Evolutionary conservation across 495 filamentous ascomycete genomes (phyloP).

Genomic region (Penicillium subrubescens): DNA sequence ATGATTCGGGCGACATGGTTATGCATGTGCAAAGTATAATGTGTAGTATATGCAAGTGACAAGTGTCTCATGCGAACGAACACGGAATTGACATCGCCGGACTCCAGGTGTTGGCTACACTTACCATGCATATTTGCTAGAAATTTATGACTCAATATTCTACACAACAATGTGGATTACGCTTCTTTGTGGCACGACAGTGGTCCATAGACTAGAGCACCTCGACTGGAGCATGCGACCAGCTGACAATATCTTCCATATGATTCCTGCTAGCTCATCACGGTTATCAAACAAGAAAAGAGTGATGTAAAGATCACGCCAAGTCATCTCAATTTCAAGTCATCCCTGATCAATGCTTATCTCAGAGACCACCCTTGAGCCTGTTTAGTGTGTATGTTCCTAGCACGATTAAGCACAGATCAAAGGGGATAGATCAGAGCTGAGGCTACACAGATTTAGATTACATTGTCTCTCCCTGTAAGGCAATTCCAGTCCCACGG

Average conservation of each 20-base stretch:
- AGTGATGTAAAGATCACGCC: background rate
- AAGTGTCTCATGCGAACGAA: background rate
- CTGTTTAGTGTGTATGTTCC: too few species aligned
- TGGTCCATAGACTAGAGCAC: background rate
- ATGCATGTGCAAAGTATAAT: background rate
- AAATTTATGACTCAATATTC: too few species aligned
- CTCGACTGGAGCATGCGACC: background rate
- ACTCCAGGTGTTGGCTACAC: background rate
- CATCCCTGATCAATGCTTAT: background rate
- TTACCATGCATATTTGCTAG: too few species aligned
- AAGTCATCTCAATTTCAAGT: background rate
- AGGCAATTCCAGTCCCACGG: background rate
- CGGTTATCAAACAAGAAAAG: background rate
- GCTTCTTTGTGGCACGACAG: constrained; percentile 1
- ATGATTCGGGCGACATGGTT: background rate
- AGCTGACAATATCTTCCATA: background rate
- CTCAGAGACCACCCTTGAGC: background rate
- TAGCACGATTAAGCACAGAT: background rate
- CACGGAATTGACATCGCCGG: background rate
- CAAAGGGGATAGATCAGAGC: background rate
- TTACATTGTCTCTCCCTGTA: background rate
- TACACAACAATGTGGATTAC: too few species aligned
- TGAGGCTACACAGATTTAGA: background rate
- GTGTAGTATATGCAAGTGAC: background rate
- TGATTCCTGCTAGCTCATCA: background rate